These are phyloP conservation scores for Ambispora gerdemannii DNA, from an alignment of 192 early-diverging fungal species.

Conservation along the genomic window DNA sequence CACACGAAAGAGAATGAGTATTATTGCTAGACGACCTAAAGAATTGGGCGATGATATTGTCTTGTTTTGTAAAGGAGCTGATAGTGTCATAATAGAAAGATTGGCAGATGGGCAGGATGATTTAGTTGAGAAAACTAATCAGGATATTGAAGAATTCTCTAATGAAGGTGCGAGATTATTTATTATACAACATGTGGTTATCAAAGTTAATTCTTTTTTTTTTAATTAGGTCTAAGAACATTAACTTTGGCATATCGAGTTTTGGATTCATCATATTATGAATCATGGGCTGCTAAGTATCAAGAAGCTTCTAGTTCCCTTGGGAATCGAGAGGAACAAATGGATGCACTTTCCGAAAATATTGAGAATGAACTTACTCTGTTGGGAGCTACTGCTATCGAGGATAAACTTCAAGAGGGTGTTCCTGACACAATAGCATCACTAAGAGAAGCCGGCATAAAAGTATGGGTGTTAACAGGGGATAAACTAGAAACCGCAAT, in stretches of 20 bases:
- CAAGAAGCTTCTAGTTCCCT: slow-evolving; percentile 65
- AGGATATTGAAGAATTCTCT: slow-evolving; percentile 73
- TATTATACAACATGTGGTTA: background rate
- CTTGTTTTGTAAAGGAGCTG: slow-evolving; percentile 91
- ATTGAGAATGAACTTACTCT: slow-evolving; percentile 81
- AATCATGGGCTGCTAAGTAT: slow-evolving; percentile 73
- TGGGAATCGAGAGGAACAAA: slow-evolving; percentile 67
- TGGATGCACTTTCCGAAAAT: slow-evolving; percentile 67
- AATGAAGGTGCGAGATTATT: slow-evolving; percentile 43
- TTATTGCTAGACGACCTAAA: slow-evolving; percentile 71
- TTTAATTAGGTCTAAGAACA: slow-evolving; percentile 74
- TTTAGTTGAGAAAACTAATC: slow-evolving; percentile 55
- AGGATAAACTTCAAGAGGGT: slow-evolving; percentile 94
- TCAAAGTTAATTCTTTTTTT: background rate
- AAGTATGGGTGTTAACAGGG: slow-evolving; percentile 97
- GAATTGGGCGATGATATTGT: slow-evolving; percentile 80
- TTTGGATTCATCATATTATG: slow-evolving; percentile 70
- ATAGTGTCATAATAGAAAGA: slow-evolving; percentile 91
- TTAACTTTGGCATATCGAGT: slow-evolving; percentile 80
- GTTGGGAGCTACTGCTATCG: slow-evolving; percentile 93
- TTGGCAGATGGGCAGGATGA: slow-evolving; percentile 48
- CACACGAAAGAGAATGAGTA: slow-evolving; percentile 93
- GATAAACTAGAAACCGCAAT: slow-evolving; percentile 99
- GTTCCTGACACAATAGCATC: slow-evolving; percentile 88
- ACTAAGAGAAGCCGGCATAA: slow-evolving; percentile 82